phyloP scores from a whole-genome alignment of 768 basidiomycete species.

The Termitomyces sp. region DNA sequence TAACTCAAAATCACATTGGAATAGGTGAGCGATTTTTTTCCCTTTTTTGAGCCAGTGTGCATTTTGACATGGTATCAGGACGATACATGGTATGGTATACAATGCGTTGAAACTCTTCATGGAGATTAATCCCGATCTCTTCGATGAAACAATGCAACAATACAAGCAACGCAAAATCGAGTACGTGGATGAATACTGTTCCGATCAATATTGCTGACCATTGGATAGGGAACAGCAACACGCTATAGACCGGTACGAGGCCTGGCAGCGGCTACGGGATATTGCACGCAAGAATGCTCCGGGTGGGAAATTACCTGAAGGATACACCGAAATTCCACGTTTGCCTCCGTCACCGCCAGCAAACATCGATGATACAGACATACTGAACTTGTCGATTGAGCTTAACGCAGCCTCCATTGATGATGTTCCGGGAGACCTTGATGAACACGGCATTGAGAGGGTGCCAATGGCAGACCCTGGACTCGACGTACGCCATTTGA shows the following conservation, averaged over 20 bases:
- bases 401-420: slow-evolving; percentile 83
- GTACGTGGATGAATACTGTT: slow-evolving; percentile 45
- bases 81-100: slow-evolving; percentile 99
- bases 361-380: slow-evolving; percentile 77
- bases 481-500: slow-evolving; percentile 59
- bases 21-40: slow-evolving; percentile 64
- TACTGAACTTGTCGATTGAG: slow-evolving; percentile 87
- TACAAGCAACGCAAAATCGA: slow-evolving; percentile 86
- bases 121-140: slow-evolving; percentile 97
- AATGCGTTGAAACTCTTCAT: slow-evolving; percentile 98
- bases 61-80: slow-evolving; percentile 46
- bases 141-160: slow-evolving; percentile 89
- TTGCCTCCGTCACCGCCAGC: slow-evolving; percentile 76
- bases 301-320: slow-evolving; percentile 66
- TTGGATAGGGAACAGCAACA: slow-evolving; percentile 77
- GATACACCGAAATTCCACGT: slow-evolving; percentile 65
- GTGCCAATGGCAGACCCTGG: slow-evolving; percentile 94
- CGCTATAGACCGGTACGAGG: slow-evolving; percentile 78
- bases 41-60: not conserved
- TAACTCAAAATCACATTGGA: slow-evolving; percentile 98
- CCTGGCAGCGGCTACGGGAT: slow-evolving; percentile 86
- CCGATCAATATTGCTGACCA: not conserved
- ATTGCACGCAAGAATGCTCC: slow-evolving; percentile 68
- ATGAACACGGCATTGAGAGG: slow-evolving; percentile 80
- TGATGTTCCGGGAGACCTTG: slow-evolving; percentile 63